Percentiles rank a stretch among this genome's conserved stretches.
These are phyloP conservation scores for Triangularia setosa DNA, from an alignment of 2,329 filamentous ascomycete genomes.

Conservation along the genomic window DNA sequence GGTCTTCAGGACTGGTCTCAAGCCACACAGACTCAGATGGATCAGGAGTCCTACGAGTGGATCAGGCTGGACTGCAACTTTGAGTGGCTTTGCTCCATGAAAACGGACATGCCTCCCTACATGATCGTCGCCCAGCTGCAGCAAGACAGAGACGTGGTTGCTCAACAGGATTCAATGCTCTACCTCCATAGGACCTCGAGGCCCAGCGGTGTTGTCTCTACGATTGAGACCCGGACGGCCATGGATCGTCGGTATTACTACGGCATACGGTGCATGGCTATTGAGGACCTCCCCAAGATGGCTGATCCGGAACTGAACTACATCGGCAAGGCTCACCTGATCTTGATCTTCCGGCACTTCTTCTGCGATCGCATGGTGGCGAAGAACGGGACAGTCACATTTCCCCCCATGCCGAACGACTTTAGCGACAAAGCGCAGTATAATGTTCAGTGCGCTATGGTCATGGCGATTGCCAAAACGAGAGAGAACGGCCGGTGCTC, in stretches of 20 bases:
- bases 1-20: slow-evolving; percentile 82
- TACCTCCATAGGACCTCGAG: slow-evolving; percentile 64
- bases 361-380: slow-evolving; percentile 63
- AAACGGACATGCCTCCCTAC: slow-evolving; percentile 79
- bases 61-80: slow-evolving; percentile 97
- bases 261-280: slow-evolving; percentile 83
- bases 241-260: slow-evolving; percentile 92
- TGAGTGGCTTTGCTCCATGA: slow-evolving; percentile 90
- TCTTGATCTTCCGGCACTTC: slow-evolving; percentile 80
- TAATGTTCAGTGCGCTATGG: slow-evolving; percentile 77
- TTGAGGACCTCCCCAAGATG: slow-evolving; percentile 71
- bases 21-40: slow-evolving; percentile 87
- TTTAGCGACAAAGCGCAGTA: slow-evolving; percentile 86
- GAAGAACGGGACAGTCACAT: slow-evolving; percentile 50
- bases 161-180: slow-evolving; percentile 73
- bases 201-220: slow-evolving; percentile 78
- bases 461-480: slow-evolving; percentile 73
- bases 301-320: slow-evolving; percentile 65
- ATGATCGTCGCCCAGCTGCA: slow-evolving; percentile 98
- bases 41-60: slow-evolving; percentile 96
- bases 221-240: slow-evolving; percentile 82
- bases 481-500: slow-evolving; percentile 78
- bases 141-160: slow-evolving; percentile 93
- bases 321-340: slow-evolving; percentile 78
- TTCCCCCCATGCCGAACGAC: slow-evolving; percentile 83